Conservation (phyloP, 345 rosid genomes). For the Eucalyptus marginata region DNA sequence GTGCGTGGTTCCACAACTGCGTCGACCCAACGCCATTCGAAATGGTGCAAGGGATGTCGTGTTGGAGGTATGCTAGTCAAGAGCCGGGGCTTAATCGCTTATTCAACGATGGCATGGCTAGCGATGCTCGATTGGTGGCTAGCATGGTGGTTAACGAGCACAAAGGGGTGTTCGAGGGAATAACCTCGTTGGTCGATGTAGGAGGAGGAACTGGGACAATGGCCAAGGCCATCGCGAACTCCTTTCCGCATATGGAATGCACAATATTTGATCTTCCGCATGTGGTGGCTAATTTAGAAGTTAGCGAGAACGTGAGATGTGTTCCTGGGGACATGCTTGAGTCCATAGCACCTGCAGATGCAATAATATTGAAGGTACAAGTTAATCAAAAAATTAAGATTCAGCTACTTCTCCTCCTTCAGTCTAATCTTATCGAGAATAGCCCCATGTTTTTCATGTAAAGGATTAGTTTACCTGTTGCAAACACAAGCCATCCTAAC, state of each 20-base stretch:
- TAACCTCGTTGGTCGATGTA: constrained; percentile 19
- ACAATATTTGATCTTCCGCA: constrained; percentile 4
- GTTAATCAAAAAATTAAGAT: neutral
- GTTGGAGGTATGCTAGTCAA: neutral
- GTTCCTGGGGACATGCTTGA: constrained; percentile 22
- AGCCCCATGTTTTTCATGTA: neutral
- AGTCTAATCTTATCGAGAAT: neutral
- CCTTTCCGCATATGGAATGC: constrained; percentile 8
- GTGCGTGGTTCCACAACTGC: constrained; percentile 4
- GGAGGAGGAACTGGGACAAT: constrained; percentile 19
- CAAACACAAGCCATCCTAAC: neutral
- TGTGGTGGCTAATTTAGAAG: constrained; percentile 7
- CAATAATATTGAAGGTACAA: constrained; percentile 11
- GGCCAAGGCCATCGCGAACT: constrained; percentile 1
- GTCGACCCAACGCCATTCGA: neutral
- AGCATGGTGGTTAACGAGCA: neutral
- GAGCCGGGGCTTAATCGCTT: neutral
- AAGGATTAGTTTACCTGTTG: neutral
- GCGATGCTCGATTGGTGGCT: constrained; percentile 2
- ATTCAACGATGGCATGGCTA: constrained; percentile 16
- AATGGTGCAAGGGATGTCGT: neutral
- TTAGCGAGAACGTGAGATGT: constrained; percentile 1
- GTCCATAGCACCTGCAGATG: constrained; percentile 11
- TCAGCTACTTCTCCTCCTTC: neutral
- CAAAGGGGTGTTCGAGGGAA: constrained; percentile 6